Percentiles rank a stretch among this genome's conserved stretches.
Evolutionary conservation across 192 early-diverging fungal species (phyloP).

Genomic region (Gryganskiella cystojenkinii): DNA sequence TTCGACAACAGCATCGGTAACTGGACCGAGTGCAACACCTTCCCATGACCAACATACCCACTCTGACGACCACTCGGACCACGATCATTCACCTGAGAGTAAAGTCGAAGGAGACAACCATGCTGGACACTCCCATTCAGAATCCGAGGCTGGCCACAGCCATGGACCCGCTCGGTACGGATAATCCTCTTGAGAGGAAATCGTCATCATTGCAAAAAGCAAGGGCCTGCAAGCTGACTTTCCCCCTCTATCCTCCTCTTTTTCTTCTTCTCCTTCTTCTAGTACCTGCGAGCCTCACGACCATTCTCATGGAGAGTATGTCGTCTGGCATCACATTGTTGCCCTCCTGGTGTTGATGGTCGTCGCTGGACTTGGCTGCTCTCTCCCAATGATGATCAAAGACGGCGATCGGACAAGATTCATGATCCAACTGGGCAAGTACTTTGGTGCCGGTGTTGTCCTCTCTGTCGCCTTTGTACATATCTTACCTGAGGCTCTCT

Average conservation of each 20-base stretch:
- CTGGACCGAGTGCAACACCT: too few relatives aligned
- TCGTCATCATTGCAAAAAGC: not conserved
- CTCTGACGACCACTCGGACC: not conserved
- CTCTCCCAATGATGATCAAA: conserved; percentile 57
- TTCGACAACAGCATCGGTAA: too few relatives aligned
- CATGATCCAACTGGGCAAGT: conserved; percentile 41
- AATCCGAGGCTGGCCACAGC: conserved; percentile 20
- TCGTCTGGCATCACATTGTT: conserved; percentile 59
- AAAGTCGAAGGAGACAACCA: not conserved
- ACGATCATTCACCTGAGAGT: not conserved
- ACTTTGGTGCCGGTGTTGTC: conserved; percentile 74
- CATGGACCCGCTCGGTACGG: conserved; percentile 46
- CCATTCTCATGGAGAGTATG: conserved; percentile 37
- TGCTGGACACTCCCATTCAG: not conserved
- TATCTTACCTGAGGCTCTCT: conserved; percentile 73
- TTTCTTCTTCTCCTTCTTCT: not conserved
- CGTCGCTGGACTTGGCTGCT: conserved; percentile 57
- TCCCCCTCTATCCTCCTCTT: not conserved
- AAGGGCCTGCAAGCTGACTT: not conserved
- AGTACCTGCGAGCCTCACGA: conserved; percentile 30
- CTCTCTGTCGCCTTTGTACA: conserved; percentile 83
- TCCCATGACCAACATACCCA: too few relatives aligned
- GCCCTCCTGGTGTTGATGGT: conserved; percentile 66
- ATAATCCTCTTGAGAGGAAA: not conserved
- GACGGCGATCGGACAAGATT: conserved; percentile 31